A percentile compares a stretch with the other conserved stretches of the same genome.
Conservation (phyloP, 768 basidiomycete genomes). For the Imleria badia region DNA sequence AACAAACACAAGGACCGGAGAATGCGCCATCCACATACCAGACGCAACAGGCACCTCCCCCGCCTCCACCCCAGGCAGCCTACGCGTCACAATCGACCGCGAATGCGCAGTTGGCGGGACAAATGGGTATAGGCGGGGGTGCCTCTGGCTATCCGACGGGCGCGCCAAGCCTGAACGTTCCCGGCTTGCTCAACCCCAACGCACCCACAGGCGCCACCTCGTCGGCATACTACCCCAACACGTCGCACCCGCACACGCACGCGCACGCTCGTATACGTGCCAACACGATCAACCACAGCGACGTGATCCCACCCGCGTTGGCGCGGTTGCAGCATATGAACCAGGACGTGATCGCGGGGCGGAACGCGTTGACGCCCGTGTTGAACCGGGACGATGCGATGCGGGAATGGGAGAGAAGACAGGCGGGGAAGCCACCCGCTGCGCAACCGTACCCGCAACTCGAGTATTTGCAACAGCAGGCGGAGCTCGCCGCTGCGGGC, state of each 20-base stretch:
- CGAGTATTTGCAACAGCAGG: slow-evolving; percentile 91
- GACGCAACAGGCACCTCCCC: slow-evolving; percentile 30
- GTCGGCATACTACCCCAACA: slow-evolving; percentile 61
- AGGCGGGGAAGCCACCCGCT: slow-evolving; percentile 68
- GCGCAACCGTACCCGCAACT: slow-evolving; percentile 85
- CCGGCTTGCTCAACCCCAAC: slow-evolving; percentile 43
- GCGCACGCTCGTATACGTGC: slow-evolving; percentile 67
- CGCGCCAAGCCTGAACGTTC: slow-evolving; percentile 19
- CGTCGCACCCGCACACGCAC: slow-evolving; percentile 28
- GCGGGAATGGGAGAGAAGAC: slow-evolving; percentile 93
- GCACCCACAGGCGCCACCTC: slow-evolving; percentile 41
- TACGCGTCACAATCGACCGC: slow-evolving; percentile 26
- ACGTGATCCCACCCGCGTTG: slow-evolving; percentile 91
- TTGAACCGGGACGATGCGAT: slow-evolving; percentile 93
- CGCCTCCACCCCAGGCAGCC: slow-evolving; percentile 17
- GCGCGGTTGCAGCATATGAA: slow-evolving; percentile 89
- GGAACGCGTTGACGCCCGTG: slow-evolving; percentile 89
- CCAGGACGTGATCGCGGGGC: slow-evolving; percentile 65
- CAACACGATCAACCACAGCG: slow-evolving; percentile 87
- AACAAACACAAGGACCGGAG: slow-evolving; percentile 25
- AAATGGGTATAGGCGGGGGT: slow-evolving; percentile 15
- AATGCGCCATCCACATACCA: slow-evolving; percentile 17
- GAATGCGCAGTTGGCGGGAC: slow-evolving; percentile 21
- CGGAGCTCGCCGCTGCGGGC: slow-evolving; percentile 69
- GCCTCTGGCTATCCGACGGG: slow-evolving; percentile 19